Percentiles rank a stretch among this genome's conserved stretches.
These are phyloP conservation scores for Hericium coralloides DNA, from an alignment of 768 basidiomycete species.

Conservation along the genomic window DNA sequence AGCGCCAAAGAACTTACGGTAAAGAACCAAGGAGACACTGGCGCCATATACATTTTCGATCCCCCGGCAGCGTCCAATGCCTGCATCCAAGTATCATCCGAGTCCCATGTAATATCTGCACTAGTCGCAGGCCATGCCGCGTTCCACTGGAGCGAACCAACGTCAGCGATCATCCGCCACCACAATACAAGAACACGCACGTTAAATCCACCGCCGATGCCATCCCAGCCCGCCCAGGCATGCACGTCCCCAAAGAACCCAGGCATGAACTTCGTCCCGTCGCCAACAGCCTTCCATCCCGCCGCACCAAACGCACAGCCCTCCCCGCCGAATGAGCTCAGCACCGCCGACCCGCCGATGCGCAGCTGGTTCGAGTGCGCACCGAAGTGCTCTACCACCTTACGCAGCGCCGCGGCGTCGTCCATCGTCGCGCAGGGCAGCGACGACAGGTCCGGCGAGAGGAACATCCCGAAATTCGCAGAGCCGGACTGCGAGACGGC, in stretches of 20 bases:
- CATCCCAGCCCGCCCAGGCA: slow-evolving; percentile 27
- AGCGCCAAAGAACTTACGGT: slow-evolving; percentile 25
- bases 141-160: slow-evolving; percentile 49
- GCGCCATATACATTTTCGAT: slow-evolving; percentile 33
- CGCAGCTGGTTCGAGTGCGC: slow-evolving; percentile 52
- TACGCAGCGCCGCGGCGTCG: slow-evolving; percentile 43
- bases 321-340: slow-evolving; percentile 69
- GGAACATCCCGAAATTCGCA: slow-evolving; percentile 37
- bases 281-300: slow-evolving; percentile 25
- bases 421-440: slow-evolving; percentile 40
- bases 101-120: slow-evolving; percentile 15
- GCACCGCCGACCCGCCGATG: slow-evolving; percentile 37
- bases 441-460: slow-evolving; percentile 27
- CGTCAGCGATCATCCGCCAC: neutral
- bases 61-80: slow-evolving; percentile 7
- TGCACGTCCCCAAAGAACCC: slow-evolving; percentile 57
- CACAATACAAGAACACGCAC: slow-evolving; percentile 22
- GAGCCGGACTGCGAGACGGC: slow-evolving; percentile 1
- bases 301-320: slow-evolving; percentile 49
- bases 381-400: slow-evolving; percentile 44
- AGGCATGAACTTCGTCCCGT: slow-evolving; percentile 53
- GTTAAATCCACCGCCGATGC: slow-evolving; percentile 53
- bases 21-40: slow-evolving; percentile 73
- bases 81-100: slow-evolving; percentile 15
- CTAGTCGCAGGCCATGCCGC: slow-evolving; percentile 59